Evolutionary conservation across 768 basidiomycete genomes (phyloP), one percentile per base, ranked within the genome.

Genomic region (Suillus paluster): DNA sequence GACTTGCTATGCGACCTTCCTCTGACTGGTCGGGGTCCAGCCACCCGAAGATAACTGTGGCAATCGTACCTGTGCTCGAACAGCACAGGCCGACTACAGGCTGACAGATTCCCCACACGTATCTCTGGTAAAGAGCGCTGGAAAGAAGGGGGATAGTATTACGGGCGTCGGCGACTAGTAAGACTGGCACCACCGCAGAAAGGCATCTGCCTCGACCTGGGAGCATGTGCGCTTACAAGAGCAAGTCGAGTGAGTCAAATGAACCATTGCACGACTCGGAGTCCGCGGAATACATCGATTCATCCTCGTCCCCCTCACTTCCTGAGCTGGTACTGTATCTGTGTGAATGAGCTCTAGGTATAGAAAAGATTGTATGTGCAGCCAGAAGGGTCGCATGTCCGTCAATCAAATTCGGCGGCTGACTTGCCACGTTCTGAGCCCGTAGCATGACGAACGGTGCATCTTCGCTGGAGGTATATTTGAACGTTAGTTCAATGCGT

Each of bases 11-110:
- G 23, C 5, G 9, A 17, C 53, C 36, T 38, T 54, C 53, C 14
- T 38, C 36, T 38, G 36, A 54, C 15, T 19, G 53, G 21, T 54
- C 53, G 21, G 53, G 17, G 36, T 54, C 36, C 17, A 54, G 53
- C 36, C 53, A 54, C 12, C 52, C 52, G 9, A 54, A 54, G 50
- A 54, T 38, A 10, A 21, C 36, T 5, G 36, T 25, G 2, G 15
- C 15, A 4, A 17, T 54, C 14, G 53, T 38, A 17, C 36, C 53
- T 5, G 53, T 23, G 1, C 10, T 38, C 15, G 34, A 25, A 38
- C 53, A 54, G 36, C 53, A 54, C 15, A 38, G 36, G 33, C 62
- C 62, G 19, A 63, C 59, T 8, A 44, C 62, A 34, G 62, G 62
- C 36, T 54, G 46, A 30, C 17, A 5, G 12, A 59, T 53, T 4